phyloP scores from a whole-genome alignment of 805 yeast genomes.

The Starmerella asiatica region DNA sequence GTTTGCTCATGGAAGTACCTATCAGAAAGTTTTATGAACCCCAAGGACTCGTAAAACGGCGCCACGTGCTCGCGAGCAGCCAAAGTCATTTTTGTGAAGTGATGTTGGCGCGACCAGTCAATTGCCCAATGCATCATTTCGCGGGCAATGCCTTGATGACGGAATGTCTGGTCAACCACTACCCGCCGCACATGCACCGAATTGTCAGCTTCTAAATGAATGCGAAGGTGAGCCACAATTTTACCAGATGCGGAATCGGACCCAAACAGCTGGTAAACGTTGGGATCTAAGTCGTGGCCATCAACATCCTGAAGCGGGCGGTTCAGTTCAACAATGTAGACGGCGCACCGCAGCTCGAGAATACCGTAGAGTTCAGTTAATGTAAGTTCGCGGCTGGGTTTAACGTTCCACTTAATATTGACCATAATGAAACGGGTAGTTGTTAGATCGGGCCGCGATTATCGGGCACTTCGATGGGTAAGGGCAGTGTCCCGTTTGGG shows the following conservation, averaged over 20 bases:
- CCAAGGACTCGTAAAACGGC: constrained; percentile 15
- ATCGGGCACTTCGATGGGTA: no score
- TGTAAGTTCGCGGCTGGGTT: constrained; percentile 3
- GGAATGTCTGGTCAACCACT: constrained; percentile 8
- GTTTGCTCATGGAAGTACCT: constrained; percentile 11
- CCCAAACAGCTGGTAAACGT: constrained; percentile 12
- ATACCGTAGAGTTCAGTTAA: constrained; percentile 11
- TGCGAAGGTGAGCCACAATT: constrained; percentile 9
- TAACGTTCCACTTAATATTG: no score
- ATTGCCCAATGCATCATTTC: constrained; percentile 7
- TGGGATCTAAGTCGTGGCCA: constrained; percentile 15
- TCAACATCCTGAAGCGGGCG: constrained; percentile 18
- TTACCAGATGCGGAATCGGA: neutral
- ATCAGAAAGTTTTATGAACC: constrained; percentile 9
- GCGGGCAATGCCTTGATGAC: constrained; percentile 16
- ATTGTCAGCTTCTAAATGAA: constrained; percentile 1
- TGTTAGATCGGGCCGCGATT: no score
- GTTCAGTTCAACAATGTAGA: constrained; percentile 20
- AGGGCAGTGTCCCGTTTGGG: no score
- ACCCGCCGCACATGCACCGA: constrained; percentile 15
- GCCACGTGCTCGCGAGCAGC: constrained; percentile 17
- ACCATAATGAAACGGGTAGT: no score
- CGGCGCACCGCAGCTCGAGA: constrained; percentile 15
- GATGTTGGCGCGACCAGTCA: constrained; percentile 4
- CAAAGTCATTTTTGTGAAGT: constrained; percentile 1